Evolutionary conservation across 176 grass and related monocot species (phyloP).

Genomic region (Musa acuminata): DNA sequence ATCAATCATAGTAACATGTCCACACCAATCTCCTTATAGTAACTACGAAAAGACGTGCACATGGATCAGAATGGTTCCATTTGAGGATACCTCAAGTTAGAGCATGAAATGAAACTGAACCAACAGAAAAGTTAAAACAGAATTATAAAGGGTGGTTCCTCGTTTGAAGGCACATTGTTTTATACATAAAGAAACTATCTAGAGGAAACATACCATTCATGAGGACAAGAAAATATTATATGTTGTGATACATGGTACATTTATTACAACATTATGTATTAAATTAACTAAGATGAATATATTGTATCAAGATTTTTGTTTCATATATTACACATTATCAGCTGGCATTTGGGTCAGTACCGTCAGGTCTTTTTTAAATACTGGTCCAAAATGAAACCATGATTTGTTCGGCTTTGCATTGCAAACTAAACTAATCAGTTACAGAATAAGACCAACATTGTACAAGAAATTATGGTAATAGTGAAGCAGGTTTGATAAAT

Average conservation of each 20-base stretch:
- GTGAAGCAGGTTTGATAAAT: neutral
- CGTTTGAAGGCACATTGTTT: neutral
- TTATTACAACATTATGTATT: no score
- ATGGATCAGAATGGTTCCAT: neutral
- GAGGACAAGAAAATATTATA: neutral
- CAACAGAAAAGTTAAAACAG: neutral
- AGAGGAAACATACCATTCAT: neutral
- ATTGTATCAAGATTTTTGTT: neutral
- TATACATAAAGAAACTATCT: neutral
- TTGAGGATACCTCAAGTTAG: neutral
- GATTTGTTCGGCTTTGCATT: neutral
- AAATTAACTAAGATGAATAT: neutral
- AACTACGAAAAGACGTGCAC: neutral
- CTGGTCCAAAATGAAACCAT: neutral
- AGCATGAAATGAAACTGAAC: neutral
- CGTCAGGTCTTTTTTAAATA: neutral
- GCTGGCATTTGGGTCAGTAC: neutral
- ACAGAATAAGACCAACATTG: neutral
- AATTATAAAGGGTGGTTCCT: neutral
- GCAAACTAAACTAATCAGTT: neutral
- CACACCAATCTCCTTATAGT: neutral
- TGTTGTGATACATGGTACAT: neutral
- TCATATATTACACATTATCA: neutral
- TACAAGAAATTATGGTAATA: neutral
- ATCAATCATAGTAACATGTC: neutral